A percentile compares a stretch with the other conserved stretches of the same genome.
These are phyloP conservation scores for Backusella parvicylindrica DNA, from an alignment of 192 early-diverging fungal species.

Conservation along the genomic window DNA sequence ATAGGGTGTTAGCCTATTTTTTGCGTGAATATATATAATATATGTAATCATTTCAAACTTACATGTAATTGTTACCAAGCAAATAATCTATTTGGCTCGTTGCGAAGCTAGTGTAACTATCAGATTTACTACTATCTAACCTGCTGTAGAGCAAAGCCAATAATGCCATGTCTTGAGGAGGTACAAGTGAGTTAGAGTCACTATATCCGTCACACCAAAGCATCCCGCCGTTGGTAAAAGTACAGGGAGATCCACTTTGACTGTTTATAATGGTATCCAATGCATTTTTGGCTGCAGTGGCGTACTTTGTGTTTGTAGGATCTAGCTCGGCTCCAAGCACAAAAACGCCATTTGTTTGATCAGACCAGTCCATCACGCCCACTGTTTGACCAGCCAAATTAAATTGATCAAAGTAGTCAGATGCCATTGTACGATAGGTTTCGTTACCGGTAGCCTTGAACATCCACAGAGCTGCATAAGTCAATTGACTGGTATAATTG, in stretches of 20 bases:
- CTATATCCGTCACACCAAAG: slow-evolving; percentile 33
- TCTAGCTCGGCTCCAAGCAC: slow-evolving; percentile 41
- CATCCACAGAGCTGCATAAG: slow-evolving; percentile 57
- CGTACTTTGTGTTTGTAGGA: slow-evolving; percentile 35
- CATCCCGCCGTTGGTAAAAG: slow-evolving; percentile 44
- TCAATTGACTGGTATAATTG: slow-evolving; percentile 42
- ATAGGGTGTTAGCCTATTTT: slow-evolving; percentile 45
- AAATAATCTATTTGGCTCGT: slow-evolving; percentile 46
- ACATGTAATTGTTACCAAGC: slow-evolving; percentile 51
- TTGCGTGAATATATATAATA: slow-evolving; percentile 22
- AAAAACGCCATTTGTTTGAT: slow-evolving; percentile 43
- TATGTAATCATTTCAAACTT: slow-evolving; percentile 42
- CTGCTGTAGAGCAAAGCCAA: slow-evolving; percentile 33
- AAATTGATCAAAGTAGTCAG: slow-evolving; percentile 42
- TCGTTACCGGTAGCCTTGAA: slow-evolving; percentile 43
- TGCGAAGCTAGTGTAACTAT: slow-evolving; percentile 28
- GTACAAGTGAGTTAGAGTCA: slow-evolving; percentile 31
- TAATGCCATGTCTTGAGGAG: slow-evolving; percentile 34
- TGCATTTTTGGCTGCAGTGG: slow-evolving; percentile 25
- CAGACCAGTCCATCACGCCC: slow-evolving; percentile 49
- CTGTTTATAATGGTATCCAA: slow-evolving; percentile 32
- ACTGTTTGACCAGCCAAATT: slow-evolving; percentile 14
- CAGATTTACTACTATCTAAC: slow-evolving; percentile 7
- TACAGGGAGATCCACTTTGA: slow-evolving; percentile 20
- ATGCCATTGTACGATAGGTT: slow-evolving; percentile 43